Evolutionary conservation across 1,284 basidiomycete species (phyloP).

Genomic region (Sporisorium exsertum): DNA sequence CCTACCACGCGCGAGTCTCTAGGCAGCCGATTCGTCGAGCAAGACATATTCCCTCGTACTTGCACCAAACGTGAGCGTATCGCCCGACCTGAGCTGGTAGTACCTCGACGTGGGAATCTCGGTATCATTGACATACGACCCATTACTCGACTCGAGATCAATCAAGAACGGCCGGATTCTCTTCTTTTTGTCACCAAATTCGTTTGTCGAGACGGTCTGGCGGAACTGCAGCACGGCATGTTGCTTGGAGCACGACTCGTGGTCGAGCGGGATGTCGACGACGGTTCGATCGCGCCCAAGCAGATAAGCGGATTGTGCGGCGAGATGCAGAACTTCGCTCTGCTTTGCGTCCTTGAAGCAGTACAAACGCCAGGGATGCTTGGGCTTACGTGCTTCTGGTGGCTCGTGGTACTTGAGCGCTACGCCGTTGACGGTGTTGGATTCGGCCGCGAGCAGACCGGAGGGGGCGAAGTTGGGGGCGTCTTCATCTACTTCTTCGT

Average conservation of each 20-base stretch:
- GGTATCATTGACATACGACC: slow-evolving; percentile 88
- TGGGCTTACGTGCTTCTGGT: slow-evolving; percentile 93
- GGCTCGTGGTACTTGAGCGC: slow-evolving; percentile 98
- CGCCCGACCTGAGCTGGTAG: slow-evolving; percentile 86
- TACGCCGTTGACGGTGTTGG: slow-evolving; percentile 79
- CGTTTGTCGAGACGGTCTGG: slow-evolving; percentile 84
- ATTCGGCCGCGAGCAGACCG: slow-evolving; percentile 87
- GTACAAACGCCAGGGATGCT: slow-evolving; percentile 90
- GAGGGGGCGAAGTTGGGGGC: slow-evolving; percentile 88
- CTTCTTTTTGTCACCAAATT: slow-evolving; percentile 82
- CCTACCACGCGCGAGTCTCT: neutral
- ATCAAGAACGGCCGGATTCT: slow-evolving; percentile 74
- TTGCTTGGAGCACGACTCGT: slow-evolving; percentile 98
- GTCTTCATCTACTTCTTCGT: slow-evolving; percentile 23
- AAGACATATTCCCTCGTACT: slow-evolving; percentile 64
- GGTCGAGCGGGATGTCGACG: slow-evolving; percentile 86
- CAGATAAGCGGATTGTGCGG: slow-evolving; percentile 89
- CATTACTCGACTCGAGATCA: slow-evolving; percentile 96
- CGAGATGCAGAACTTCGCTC: slow-evolving; percentile 70
- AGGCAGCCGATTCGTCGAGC: slow-evolving; percentile 54
- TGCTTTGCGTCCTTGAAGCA: slow-evolving; percentile 96
- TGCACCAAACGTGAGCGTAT: slow-evolving; percentile 71
- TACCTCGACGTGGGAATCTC: slow-evolving; percentile 86
- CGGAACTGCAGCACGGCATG: slow-evolving; percentile 97
- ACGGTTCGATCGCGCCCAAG: slow-evolving; percentile 82